Percentiles rank a stretch among this genome's conserved stretches.
Evolutionary conservation across 768 basidiomycete genomes (phyloP).

Genomic region (Pulveroboletus frians): DNA sequence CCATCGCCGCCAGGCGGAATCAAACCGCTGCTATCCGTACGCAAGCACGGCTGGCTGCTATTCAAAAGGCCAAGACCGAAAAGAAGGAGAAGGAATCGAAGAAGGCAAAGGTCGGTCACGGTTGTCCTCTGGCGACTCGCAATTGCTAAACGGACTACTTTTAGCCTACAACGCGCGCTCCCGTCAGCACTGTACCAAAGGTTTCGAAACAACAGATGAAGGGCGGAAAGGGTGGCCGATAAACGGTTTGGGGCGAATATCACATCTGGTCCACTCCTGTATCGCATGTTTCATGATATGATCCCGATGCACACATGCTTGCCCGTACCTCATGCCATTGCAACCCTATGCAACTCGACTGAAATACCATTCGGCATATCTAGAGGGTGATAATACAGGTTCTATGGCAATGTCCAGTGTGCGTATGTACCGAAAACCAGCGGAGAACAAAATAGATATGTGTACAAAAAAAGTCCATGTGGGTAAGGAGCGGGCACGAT

Average conservation of each 20-base stretch:
- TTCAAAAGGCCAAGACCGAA: conserved; percentile 90
- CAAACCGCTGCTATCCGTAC: conserved; percentile 82
- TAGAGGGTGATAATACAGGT: conserved; percentile 16
- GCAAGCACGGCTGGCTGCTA: conserved; percentile 78
- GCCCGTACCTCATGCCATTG: conserved; percentile 2
- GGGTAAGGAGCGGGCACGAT: neutral
- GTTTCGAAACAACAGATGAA: conserved; percentile 97
- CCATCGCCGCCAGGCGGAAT: conserved; percentile 89
- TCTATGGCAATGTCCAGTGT: conserved; percentile 7
- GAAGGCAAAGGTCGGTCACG: conserved; percentile 64
- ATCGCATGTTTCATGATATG: conserved; percentile 24
- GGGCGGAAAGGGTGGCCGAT: conserved; percentile 78
- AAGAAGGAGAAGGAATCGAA: conserved; percentile 95
- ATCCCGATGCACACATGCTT: conserved; percentile 11
- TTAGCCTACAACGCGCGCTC: conserved; percentile 50
- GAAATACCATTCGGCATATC: neutral
- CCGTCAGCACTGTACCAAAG: conserved; percentile 62
- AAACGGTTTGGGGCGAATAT: conserved; percentile 22
- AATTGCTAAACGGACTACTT: conserved; percentile 3
- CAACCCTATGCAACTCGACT: neutral
- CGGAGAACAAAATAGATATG: conserved; percentile 3
- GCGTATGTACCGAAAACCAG: conserved; percentile 3
- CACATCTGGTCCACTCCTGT: conserved; percentile 11
- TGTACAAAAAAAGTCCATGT: conserved; percentile 11
- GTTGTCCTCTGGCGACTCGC: neutral